Evolutionary conservation across 768 basidiomycete genomes (phyloP).

Genomic region (Asterophora lycoperdoides): DNA sequence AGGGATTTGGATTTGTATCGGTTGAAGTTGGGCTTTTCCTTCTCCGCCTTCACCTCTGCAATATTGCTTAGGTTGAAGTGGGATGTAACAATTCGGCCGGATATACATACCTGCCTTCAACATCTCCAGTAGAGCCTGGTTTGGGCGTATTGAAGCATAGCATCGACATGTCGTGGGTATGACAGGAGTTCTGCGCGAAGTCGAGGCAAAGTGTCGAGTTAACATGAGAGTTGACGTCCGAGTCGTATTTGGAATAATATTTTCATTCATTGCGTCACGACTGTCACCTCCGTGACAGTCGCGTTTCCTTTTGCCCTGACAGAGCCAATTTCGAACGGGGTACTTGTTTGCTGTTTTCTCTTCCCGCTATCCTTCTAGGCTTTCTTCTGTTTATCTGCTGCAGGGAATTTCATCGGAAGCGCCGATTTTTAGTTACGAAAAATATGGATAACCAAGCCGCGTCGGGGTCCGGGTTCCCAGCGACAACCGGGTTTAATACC

Average conservation of each 20-base stretch:
- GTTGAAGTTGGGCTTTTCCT: not conserved
- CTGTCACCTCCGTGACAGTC: constrained; percentile 13
- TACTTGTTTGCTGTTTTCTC: not conserved
- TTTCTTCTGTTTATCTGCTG: not conserved
- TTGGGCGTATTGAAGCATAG: constrained; percentile 3
- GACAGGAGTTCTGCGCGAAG: not conserved
- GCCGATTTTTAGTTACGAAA: not conserved
- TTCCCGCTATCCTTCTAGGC: not conserved
- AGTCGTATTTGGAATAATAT: too few relatives aligned
- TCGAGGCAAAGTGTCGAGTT: constrained; percentile 9
- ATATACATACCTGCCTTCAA: constrained; percentile 37
- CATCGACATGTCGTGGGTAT: constrained; percentile 4
- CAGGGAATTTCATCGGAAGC: not conserved
- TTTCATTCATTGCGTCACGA: not conserved
- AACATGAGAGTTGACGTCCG: constrained; percentile 1
- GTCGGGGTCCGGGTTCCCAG: constrained; percentile 21
- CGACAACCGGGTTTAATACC: constrained; percentile 28
- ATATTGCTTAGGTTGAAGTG: not conserved
- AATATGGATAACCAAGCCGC: constrained; percentile 27
- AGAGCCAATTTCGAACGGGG: not conserved
- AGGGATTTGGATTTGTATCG: not conserved
- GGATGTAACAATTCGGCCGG: not conserved
- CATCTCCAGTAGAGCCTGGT: constrained; percentile 30
- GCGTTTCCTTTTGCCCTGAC: constrained; percentile 9
- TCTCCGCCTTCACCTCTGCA: constrained; percentile 2